Base-by-base conservation (phyloP, 768 basidiomycete species). In the Suillus paluster region DNA sequence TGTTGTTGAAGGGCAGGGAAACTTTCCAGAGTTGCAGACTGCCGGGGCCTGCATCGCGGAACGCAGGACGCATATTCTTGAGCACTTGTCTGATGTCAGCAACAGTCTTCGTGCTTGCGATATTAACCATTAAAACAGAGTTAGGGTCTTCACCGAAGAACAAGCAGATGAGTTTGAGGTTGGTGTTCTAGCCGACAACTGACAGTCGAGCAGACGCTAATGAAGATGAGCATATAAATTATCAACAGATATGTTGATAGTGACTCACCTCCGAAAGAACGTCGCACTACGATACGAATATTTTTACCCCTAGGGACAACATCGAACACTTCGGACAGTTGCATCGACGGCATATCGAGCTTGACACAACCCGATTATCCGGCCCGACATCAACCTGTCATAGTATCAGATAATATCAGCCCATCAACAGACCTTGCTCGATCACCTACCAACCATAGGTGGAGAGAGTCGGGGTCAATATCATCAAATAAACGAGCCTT, bases 21-120 rank as follows among this genome's bases (percentile, higher is more conserved):
- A 42, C 21, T 5, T 23, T 45, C 21, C 21, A 23, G 41, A n/a
- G 15, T 42, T 8, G 6, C 15, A 17, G 6, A 19, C 17, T 41
- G 41, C 4, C 7, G 19, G 19, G 6, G 39, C 2, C 17, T 41
- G 8, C 17, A 19, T 19, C 39, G 19, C 41, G 8, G n/a, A 7
- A 42, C 19, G 19, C 1, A 14, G 21, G 21, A 4, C 34, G 53
- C 52, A 50, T 23, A 52, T 27, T 45, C 56, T 60, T 61, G 25
- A 64, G 57, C 44, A 3, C 44, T 36, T 42, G 8, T 39, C 19
- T 58, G 17, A 66, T 54, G 11, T 15, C 21, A 10, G 7, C 4
- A n/a, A 66, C 30, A 36, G 33, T 62, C 27, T 61, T 12, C 2
- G 23, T 53, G 14, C 14, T 56, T 17, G 44, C 21, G 56, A 66